Evolutionary conservation across 2,329 filamentous ascomycete genomes (phyloP), one percentile per base, ranked within the genome.

Genomic region (Fusarium temperatum): DNA sequence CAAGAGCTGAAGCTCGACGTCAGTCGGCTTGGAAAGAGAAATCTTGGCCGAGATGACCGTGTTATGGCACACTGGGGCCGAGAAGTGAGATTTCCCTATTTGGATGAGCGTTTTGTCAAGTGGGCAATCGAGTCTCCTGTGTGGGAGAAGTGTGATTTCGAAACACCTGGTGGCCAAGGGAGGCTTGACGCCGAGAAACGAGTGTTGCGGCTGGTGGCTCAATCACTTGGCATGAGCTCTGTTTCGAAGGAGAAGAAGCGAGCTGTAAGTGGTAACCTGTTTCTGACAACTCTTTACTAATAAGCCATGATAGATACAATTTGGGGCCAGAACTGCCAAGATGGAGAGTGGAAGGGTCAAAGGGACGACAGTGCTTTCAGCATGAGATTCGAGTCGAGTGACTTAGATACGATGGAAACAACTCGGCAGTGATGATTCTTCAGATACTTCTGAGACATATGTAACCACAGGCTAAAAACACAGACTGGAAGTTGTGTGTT

Each of bases 201-300:
- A 78, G 87, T 95, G 2, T 83, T 99, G 58, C 88, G 96, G 28
- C 86, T 97, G 28, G 83, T 98, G 28, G 94, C 95, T 1, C 89
- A 91, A 81, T 87, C 90, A 36, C 83, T 98, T 41, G 93, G 92
- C 7, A 91, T 98, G 89, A 81, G 81, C 5, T 84, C 83, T 11
- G 93, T 95, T 4, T 92, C 96, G 9, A 84, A 84, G n/a, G 95
- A 98, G 83, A 98, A 96, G 87, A 99, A 99, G 84, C 88, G 95
- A 79, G 96, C 96, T 24, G 93, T 95, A 84, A 80, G 91, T 85
- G 50, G 28, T 42, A 24, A 28, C 8, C 26, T 38, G 17, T 47
- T 22, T 28, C n/a, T 35, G 24, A 47, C 6, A 17, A 38, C 12
- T 35, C 30, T 13, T 28, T 44, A 48, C 67, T 78, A 62, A 80